These are phyloP conservation scores for Craspedostauros australis DNA, from an alignment of 108 stramenopile species.

Conservation along the genomic window DNA sequence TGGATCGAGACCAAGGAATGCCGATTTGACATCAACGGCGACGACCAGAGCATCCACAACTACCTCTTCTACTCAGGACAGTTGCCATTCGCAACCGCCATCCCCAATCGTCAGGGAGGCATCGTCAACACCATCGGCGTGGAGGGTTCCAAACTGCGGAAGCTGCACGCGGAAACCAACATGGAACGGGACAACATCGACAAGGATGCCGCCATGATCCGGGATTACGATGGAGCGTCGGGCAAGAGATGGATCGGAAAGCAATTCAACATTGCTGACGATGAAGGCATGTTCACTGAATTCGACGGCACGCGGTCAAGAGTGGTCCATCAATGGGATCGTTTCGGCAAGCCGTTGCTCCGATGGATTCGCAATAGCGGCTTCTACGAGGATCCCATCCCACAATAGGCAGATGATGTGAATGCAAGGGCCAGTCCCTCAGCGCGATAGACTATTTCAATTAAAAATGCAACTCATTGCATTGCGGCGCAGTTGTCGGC, in stretches of 20 bases:
- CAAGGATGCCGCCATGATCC: conserved; percentile 35
- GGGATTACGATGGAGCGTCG: not conserved
- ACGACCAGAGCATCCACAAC: conserved; percentile 80
- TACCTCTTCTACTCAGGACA: conserved; percentile 63
- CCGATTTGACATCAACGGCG: conserved; percentile 39
- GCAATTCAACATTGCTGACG: conserved; percentile 25
- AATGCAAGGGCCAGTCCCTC: no score
- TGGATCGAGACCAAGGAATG: conserved; percentile 64
- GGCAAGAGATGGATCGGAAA: conserved; percentile 17
- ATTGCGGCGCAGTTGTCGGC: no score
- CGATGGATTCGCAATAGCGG: conserved; percentile 8
- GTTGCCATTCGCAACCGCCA: conserved; percentile 35
- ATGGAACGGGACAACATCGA: no score
- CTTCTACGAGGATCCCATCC: no score
- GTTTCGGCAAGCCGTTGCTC: conserved; percentile 11
- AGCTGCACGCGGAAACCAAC: no score
- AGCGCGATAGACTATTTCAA: no score
- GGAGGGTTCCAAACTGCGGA: not conserved
- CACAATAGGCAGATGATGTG: no score
- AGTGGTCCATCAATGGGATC: conserved; percentile 54
- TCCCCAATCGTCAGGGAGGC: conserved; percentile 22
- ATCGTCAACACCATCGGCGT: conserved; percentile 32
- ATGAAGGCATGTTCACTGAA: conserved; percentile 31
- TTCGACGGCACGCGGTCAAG: conserved; percentile 35
- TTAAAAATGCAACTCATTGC: no score